Evolutionary conservation across 345 rosid genomes (phyloP).

Genomic region (Garcia nutans): DNA sequence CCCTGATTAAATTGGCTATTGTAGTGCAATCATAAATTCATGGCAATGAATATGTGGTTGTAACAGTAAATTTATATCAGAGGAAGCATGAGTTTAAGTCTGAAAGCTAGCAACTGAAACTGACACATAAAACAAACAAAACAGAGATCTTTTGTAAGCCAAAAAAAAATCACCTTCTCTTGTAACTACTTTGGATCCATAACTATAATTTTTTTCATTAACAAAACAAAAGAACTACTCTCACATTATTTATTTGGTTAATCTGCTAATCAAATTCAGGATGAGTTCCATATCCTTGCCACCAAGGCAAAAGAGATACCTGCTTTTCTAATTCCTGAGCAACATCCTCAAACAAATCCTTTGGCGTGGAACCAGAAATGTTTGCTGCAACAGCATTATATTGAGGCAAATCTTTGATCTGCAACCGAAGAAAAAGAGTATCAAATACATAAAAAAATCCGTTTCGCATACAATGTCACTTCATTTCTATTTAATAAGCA

Average conservation of each 20-base stretch:
- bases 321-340: conserved; percentile 76
- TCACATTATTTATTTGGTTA: too few species aligned
- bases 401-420: conserved; percentile 81
- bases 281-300: background rate
- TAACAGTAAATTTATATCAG: background rate
- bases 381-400: conserved; percentile 91
- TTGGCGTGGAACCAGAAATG: conserved; percentile 83
- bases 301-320: conserved; percentile 35
- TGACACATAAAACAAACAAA: background rate
- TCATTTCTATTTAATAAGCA: background rate
- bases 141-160: background rate
- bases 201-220: background rate
- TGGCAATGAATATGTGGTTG: background rate
- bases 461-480: background rate
- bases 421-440: conserved; percentile 12
- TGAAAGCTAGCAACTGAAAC: background rate
- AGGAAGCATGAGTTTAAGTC: background rate
- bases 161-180: background rate
- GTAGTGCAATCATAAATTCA: background rate
- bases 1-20: background rate
- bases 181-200: background rate
- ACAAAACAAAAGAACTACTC: background rate
- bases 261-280: background rate
- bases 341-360: conserved; percentile 93
- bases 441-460: background rate